Base-by-base conservation (phyloP, 1,284 basidiomycete species). In the Ustilago nuda region DNA sequence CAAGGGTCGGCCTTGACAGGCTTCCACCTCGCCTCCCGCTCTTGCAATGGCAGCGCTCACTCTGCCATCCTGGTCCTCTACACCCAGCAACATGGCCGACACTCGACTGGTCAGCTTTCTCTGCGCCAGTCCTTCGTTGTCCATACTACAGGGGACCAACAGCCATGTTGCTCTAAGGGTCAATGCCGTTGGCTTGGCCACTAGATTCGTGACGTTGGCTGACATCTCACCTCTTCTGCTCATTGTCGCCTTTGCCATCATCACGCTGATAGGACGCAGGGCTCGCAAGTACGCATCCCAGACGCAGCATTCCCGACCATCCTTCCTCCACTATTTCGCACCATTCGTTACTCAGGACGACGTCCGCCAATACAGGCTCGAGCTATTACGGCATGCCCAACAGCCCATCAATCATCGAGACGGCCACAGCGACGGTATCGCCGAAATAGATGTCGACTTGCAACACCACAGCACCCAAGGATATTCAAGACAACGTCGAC, bases 271-370 rank as follows among this genome's bases (percentile, higher is more conserved):
- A 4, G 4, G 8, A 12, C 30, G 33, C 7, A 13, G 17, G 5
- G n/a, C n/a, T 8, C 32, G 41, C 30, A 45, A n/a, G 11, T 30
- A 27, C 39, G 27, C 39, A 4, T 33, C 27, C 30, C 2, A 32
- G 13, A 7, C 33, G 9, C 4, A 7, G 32, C 30, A 11, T 11
- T 33, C 58, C 33, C 48, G 23, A 2, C 33, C 41, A 2, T 64
- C 57, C 33, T 9, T 58, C 5, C 43, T 66, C 32, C 37, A 7
- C 5, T 73, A 65, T 61, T 66, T 76, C 27, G 53, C 62, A 19
- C 74, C 74, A 1, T 72, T 76, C 39, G 62, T 76, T 19, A 66
- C 74, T 19, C 56, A 66, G n/a, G 17, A 57, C 19, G 74, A 76
- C 39, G 66, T 63, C 3, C 61, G 48, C 8, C 61, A 58, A 23